Evolutionary conservation across 2,329 filamentous ascomycete species (phyloP).

Genomic region (Penicillium sp.): DNA sequence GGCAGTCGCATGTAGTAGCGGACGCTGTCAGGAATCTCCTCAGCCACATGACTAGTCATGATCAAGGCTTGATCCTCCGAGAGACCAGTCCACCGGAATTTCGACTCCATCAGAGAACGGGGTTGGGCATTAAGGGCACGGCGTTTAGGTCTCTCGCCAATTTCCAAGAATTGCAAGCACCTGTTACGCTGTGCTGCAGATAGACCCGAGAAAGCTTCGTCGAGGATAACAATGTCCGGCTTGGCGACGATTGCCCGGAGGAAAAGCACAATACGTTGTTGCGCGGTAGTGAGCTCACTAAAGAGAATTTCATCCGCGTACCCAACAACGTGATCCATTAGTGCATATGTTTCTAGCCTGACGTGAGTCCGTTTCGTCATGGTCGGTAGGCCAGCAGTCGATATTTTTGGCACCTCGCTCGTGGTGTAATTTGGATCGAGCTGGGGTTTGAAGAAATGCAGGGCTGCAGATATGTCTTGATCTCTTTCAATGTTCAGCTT

Average conservation of each 20-base stretch:
- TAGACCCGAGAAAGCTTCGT: conserved; percentile 87
- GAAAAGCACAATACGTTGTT: conserved; percentile 81
- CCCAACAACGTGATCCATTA: conserved; percentile 37
- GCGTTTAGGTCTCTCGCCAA: conserved; percentile 56
- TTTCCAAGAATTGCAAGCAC: conserved; percentile 75
- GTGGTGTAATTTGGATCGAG: conserved; percentile 58
- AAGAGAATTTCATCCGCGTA: conserved; percentile 81
- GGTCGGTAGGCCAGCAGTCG: conserved; percentile 26
- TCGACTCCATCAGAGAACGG: neutral
- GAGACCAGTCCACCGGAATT: conserved; percentile 54
- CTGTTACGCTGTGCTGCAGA: conserved; percentile 79
- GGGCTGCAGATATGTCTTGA: conserved; percentile 64
- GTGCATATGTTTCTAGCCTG: conserved; percentile 1
- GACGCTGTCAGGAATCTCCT: conserved; percentile 83
- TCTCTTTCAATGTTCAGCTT: conserved; percentile 59
- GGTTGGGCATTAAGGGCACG: conserved; percentile 21
- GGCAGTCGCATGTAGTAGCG: conserved; percentile 85
- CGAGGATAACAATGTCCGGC: conserved; percentile 78
- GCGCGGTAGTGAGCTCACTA: conserved; percentile 53
- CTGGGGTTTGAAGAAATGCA: conserved; percentile 77
- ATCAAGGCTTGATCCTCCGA: conserved; percentile 73
- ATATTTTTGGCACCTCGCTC: conserved; percentile 12
- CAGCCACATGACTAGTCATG: conserved; percentile 87
- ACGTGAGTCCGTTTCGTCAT: neutral
- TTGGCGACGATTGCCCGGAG: conserved; percentile 77